Evolutionary conservation across 352 stramenopile species (phyloP).

Genomic region (Phytophthora gonapodyides): DNA sequence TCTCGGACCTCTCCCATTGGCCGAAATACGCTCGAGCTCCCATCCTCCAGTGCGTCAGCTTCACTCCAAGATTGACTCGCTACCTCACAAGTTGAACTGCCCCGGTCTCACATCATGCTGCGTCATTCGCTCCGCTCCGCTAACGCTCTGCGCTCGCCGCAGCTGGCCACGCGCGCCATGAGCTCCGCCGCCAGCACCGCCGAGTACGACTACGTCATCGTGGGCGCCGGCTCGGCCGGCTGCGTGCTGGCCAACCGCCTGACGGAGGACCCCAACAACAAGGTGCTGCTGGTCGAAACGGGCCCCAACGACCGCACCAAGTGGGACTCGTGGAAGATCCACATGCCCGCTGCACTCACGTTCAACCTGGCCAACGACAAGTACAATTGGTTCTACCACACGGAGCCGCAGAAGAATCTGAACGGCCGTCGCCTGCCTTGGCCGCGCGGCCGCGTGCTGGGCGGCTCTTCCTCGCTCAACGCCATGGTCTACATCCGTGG

Average conservation of each 20-base stretch:
- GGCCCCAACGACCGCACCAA: constrained; percentile 79
- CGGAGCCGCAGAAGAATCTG: constrained; percentile 83
- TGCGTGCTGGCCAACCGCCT: constrained; percentile 92
- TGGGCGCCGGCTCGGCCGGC: constrained; percentile 90
- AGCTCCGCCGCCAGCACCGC: constrained; percentile 22
- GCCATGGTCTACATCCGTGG: constrained; percentile 92
- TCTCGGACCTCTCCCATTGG: constrained; percentile 3
- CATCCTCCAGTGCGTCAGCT: neutral
- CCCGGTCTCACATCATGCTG: constrained; percentile 18
- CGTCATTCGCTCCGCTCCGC: constrained; percentile 25
- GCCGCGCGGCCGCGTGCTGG: constrained; percentile 88
- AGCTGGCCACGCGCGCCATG: constrained; percentile 20
- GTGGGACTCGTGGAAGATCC: constrained; percentile 92
- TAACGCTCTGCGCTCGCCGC: neutral
- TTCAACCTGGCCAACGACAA: constrained; percentile 84
- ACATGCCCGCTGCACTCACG: constrained; percentile 88
- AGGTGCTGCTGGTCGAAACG: constrained; percentile 91
- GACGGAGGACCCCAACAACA: constrained; percentile 78
- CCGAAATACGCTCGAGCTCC: neutral
- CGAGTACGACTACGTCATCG: constrained; percentile 93
- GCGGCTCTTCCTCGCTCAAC: constrained; percentile 89
- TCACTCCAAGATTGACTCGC: constrained; percentile 26
- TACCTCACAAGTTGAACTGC: constrained; percentile 29
- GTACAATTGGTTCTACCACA: constrained; percentile 91
- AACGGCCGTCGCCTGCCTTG: constrained; percentile 80